A percentile compares a stretch with the other conserved stretches of the same genome.
Evolutionary conservation across 352 stramenopile species (phyloP).

Genomic region (Phytophthora brassicae): DNA sequence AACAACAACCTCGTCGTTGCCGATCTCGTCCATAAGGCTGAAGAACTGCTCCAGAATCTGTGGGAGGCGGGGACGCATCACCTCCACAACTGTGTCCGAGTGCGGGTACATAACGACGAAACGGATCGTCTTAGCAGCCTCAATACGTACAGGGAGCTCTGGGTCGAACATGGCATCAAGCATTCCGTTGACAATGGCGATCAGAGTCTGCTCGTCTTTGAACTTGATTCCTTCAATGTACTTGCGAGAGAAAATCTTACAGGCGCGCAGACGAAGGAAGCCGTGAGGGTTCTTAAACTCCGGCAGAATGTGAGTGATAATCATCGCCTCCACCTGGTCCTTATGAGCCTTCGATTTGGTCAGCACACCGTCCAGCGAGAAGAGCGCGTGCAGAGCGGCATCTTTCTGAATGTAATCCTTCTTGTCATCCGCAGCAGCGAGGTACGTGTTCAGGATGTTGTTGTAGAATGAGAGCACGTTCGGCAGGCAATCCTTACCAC

Average conservation of each 20-base stretch:
- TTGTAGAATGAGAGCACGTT: slow-evolving; percentile 92
- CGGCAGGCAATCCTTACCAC: slow-evolving; percentile 93
- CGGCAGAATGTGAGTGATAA: slow-evolving; percentile 94
- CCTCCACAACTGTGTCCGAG: slow-evolving; percentile 78
- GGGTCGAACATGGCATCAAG: slow-evolving; percentile 91
- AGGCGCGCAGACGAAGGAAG: slow-evolving; percentile 95
- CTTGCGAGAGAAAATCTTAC: slow-evolving; percentile 96
- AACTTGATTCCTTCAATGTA: slow-evolving; percentile 92
- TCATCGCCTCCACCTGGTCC: slow-evolving; percentile 91
- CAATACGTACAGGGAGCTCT: slow-evolving; percentile 96
- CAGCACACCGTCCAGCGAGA: slow-evolving; percentile 91
- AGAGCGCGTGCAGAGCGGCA: slow-evolving; percentile 92
- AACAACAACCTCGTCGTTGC: slow-evolving; percentile 97
- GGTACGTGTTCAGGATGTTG: slow-evolving; percentile 93
- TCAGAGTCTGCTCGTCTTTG: slow-evolving; percentile 88
- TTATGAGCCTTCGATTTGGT: slow-evolving; percentile 95
- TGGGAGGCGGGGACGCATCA: slow-evolving; percentile 91
- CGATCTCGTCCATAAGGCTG: slow-evolving; percentile 98
- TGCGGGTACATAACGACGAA: slow-evolving; percentile 88
- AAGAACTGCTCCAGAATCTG: slow-evolving; percentile 98
- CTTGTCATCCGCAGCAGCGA: slow-evolving; percentile 58
- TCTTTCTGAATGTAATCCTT: slow-evolving; percentile 97
- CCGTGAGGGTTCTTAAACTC: slow-evolving; percentile 95
- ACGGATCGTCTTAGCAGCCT: slow-evolving; percentile 91
- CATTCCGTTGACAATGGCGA: slow-evolving; percentile 80